Conservation (phyloP, 2,329 filamentous ascomycete genomes). For the Seiridium unicorne region DNA sequence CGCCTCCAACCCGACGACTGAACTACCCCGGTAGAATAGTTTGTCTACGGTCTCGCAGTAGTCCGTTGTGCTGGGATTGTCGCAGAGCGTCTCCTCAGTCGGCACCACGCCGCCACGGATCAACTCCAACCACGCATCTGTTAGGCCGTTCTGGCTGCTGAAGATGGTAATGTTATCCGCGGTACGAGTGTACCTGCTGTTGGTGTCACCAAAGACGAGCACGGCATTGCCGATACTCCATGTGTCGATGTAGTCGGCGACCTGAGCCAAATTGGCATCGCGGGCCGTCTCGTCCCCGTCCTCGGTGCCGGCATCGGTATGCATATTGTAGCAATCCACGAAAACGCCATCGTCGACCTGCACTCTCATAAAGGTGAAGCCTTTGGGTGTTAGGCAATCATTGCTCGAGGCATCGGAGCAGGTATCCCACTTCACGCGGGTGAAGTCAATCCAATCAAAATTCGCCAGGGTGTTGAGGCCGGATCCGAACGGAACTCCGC, state of each 20-base stretch:
- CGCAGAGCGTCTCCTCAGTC: constrained; percentile 44
- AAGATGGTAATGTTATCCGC: constrained; percentile 53
- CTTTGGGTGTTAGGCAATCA: constrained; percentile 69
- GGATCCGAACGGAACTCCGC: constrained; percentile 61
- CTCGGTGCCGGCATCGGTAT: constrained; percentile 62
- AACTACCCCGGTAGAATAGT: constrained; percentile 56
- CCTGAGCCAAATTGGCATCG: constrained; percentile 57
- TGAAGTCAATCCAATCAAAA: constrained; percentile 54
- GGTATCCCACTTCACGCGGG: constrained; percentile 56
- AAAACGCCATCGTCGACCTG: constrained; percentile 51
- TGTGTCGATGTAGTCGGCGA: constrained; percentile 54
- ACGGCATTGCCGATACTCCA: constrained; percentile 61
- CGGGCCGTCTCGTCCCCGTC: constrained; percentile 52
- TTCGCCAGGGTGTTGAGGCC: constrained; percentile 65
- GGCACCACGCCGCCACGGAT: constrained; percentile 46
- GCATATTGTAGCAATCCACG: constrained; percentile 65
- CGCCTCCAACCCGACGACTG: constrained; percentile 44
- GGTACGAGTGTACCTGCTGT: constrained; percentile 60
- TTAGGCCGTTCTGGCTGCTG: constrained; percentile 48
- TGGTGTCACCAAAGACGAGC: constrained; percentile 64
- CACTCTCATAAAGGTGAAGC: constrained; percentile 66
- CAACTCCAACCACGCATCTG: constrained; percentile 60
- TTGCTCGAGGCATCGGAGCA: constrained; percentile 54
- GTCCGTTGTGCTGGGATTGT: constrained; percentile 53
- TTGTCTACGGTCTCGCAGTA: constrained; percentile 68